A percentile compares a stretch with the other conserved stretches of the same genome.
These are phyloP conservation scores for Hypericum perforatum DNA, from an alignment of 345 rosid species.

Conservation along the genomic window DNA sequence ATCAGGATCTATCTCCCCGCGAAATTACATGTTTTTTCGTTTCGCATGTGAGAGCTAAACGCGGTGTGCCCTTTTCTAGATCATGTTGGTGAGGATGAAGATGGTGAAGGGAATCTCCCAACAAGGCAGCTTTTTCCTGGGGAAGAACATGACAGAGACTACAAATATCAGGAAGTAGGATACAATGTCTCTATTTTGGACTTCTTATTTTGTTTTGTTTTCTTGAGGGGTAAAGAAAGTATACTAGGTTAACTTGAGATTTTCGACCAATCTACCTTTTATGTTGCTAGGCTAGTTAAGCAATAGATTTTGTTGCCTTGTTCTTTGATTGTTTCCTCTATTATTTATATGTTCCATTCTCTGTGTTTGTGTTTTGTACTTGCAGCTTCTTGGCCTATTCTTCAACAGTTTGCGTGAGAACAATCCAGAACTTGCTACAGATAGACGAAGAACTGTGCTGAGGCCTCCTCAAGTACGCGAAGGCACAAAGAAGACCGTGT, in stretches of 20 bases:
- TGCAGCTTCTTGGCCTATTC: slow-evolving; percentile 82
- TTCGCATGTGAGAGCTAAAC: too few relatives aligned
- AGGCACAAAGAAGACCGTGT: slow-evolving; percentile 95
- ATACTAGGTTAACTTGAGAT: too few relatives aligned
- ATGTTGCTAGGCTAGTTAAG: too few relatives aligned
- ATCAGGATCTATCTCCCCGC: neutral
- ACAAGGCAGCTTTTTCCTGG: slow-evolving; percentile 58
- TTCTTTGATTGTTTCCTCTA: neutral
- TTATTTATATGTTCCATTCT: neutral
- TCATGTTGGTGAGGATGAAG: slow-evolving; percentile 46
- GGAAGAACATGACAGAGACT: slow-evolving; percentile 93
- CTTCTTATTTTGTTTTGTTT: too few relatives aligned
- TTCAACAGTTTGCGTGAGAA: slow-evolving; percentile 85
- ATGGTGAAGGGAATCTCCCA: slow-evolving; percentile 30
- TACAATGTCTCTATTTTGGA: neutral
- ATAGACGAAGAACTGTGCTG: slow-evolving; percentile 94
- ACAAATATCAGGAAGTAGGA: slow-evolving; percentile 69
- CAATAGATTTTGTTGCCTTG: too few relatives aligned
- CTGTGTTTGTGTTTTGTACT: slow-evolving; percentile 8
- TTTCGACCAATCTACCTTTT: too few relatives aligned
- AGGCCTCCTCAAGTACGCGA: slow-evolving; percentile 98
- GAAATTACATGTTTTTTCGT: too few relatives aligned
- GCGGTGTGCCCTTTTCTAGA: slow-evolving; percentile 21
- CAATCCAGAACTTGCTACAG: slow-evolving; percentile 92
- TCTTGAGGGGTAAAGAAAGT: too few relatives aligned